Evolutionary conservation across 2,329 filamentous ascomycete species (phyloP).

Genomic region (Teratosphaeria epicoccoides): DNA sequence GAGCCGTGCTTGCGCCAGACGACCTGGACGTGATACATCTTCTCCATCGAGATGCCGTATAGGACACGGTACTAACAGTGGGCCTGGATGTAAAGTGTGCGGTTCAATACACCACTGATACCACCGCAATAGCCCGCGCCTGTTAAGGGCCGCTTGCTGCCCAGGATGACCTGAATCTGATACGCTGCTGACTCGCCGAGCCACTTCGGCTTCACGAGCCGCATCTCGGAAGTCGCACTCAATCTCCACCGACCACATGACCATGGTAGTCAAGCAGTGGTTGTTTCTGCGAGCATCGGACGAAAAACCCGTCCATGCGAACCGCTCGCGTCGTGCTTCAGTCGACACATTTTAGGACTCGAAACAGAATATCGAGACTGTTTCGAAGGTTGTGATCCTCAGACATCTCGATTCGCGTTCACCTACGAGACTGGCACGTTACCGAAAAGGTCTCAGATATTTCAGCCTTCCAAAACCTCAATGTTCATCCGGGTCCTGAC

Average conservation of each 20-base stretch:
- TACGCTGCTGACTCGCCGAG: background rate
- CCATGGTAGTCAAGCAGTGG: background rate
- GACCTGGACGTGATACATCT: background rate
- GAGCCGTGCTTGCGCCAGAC: background rate
- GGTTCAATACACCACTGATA: too few species aligned
- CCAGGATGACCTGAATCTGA: background rate
- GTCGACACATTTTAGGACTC: too few species aligned
- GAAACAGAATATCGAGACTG: too few species aligned
- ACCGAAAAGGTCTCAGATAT: background rate
- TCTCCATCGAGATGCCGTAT: background rate
- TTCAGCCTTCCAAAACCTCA: background rate
- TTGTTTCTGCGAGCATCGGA: background rate
- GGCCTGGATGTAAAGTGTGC: too few species aligned
- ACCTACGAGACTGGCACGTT: background rate
- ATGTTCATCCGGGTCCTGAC: background rate
- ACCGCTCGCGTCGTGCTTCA: background rate
- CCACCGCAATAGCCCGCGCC: background rate
- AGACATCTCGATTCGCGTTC: background rate
- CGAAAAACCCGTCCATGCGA: background rate
- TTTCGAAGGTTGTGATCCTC: background rate
- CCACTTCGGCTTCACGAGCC: background rate
- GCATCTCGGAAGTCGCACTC: background rate
- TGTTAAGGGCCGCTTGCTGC: background rate
- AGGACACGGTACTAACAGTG: too few species aligned
- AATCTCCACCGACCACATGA: background rate